Base-by-base conservation (phyloP, 495 filamentous ascomycete genomes). In the Hypoxylon subgilvum region DNA sequence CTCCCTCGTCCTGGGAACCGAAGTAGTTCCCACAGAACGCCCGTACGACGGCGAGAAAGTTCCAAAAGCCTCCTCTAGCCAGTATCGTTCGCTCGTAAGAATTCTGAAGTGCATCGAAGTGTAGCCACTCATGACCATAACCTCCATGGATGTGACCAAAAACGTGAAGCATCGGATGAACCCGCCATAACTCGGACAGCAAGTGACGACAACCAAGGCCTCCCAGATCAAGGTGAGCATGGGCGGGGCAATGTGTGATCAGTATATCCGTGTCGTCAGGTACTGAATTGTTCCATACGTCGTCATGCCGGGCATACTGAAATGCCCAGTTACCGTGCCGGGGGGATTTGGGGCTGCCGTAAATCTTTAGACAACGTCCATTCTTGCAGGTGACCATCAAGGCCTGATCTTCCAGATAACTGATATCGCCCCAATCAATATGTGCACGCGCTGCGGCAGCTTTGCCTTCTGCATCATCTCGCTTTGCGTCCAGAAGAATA, bases 91-190 rank as follows among this genome's bases (percentile, higher is more conserved):
- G 5, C 19, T 67, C 63, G 30, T 63, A 63, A 0, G 59, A 59
- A 12, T 47, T 18, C n/a, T 67, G 68, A 50, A 71, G 14, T 23
- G 18, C 36, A 41, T 67, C 63, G 31, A 66, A 69, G 8, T 40
- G 42, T 35, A 61, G 7, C 63, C 57, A 58, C 59, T 80, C 72
- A 5, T 69, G 76, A 1, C 80, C 80, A 22, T 69, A 57, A 2
- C 74, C 76, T 42, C 74, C 81, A 66, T 92, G 89, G 17, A 91
- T 76, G 68, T 93, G 89, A 7, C 88, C 89, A 66, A 88, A 91
- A 50, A 92, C 82, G 69, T 91, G 88, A n/a, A 91, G 67, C 16
- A 61, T 61, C 5, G 89, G 89, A 21, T 81, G 80, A 3, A 88
- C 78, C 23, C 83, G 79, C 85, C 86, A 88, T 22, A 86, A 52